Evolutionary conservation across 371 early-diverging fungal species (phyloP).

Genomic region (Rhizopus microsporus): DNA sequence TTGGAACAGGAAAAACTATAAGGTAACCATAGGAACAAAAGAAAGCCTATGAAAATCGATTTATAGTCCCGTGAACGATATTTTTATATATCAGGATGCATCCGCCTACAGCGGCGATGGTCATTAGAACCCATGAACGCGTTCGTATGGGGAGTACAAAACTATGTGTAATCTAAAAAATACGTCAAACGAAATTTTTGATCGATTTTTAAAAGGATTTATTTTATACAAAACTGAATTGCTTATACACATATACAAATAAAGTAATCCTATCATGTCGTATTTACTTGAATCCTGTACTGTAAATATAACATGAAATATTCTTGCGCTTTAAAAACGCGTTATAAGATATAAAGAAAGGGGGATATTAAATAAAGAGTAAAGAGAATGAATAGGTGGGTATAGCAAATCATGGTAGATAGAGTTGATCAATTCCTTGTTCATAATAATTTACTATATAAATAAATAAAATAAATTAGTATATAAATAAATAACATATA

Average conservation of each 20-base stretch:
- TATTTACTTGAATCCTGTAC: constrained; percentile 2
- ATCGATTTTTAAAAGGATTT: too few relatives aligned
- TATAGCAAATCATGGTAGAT: constrained; percentile 4
- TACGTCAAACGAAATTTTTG: neutral
- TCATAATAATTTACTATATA: constrained; percentile 2
- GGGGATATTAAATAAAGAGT: neutral
- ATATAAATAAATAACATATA: neutral
- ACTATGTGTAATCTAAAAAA: neutral
- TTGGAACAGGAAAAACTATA: too few relatives aligned
- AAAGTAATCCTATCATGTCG: neutral
- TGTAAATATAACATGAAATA: neutral
- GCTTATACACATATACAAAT: constrained; percentile 2
- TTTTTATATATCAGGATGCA: neutral
- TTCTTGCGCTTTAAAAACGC: neutral
- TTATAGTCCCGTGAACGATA: neutral
- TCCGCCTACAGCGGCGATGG: too few relatives aligned
- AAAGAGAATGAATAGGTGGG: neutral
- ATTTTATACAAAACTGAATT: neutral
- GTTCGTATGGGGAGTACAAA: neutral
- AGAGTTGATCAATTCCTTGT: constrained; percentile 2
- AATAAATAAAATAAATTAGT: neutral
- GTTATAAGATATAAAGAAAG: neutral
- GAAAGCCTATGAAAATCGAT: too few relatives aligned
- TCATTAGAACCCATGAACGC: neutral
- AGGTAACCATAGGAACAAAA: too few relatives aligned